phyloP scores from a whole-genome alignment of 2,329 filamentous ascomycete species.

The Venturia pyrina region DNA sequence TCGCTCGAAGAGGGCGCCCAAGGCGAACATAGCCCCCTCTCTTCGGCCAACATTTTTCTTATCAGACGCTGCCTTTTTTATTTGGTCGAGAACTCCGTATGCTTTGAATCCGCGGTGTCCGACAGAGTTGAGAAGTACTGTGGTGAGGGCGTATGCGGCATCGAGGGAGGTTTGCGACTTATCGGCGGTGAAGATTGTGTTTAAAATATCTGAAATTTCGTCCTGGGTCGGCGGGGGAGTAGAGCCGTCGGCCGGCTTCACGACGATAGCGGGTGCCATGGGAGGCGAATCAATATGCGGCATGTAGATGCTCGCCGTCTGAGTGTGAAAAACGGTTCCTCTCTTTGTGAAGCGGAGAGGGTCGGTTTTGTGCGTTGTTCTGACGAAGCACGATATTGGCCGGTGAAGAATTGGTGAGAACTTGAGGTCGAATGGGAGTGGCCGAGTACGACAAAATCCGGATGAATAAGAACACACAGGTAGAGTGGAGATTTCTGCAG shows the following conservation, averaged over 20 bases:
- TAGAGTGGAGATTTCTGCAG: constrained; percentile 3
- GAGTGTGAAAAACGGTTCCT: not conserved
- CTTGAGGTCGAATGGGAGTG: not conserved
- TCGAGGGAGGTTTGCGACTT: constrained; percentile 49
- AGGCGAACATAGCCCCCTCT: constrained; percentile 88
- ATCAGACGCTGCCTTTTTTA: constrained; percentile 72
- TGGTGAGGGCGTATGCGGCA: constrained; percentile 54
- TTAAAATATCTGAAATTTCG: constrained; percentile 34
- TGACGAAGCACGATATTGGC: not conserved
- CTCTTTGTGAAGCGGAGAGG: not conserved
- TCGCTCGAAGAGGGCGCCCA: constrained; percentile 87
- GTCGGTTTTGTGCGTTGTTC: not conserved
- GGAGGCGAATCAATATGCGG: constrained; percentile 42
- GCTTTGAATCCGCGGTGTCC: constrained; percentile 52
- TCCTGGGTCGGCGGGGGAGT: constrained; percentile 34
- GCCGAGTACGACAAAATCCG: not conserved
- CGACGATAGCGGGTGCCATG: constrained; percentile 36
- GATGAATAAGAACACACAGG: not conserved
- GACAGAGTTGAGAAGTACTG: constrained; percentile 53
- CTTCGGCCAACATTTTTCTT: constrained; percentile 84
- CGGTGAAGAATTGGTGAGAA: not conserved
- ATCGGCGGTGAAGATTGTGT: constrained; percentile 38
- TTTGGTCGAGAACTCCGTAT: constrained; percentile 53
- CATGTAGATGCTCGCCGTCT: constrained; percentile 23
- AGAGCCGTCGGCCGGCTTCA: constrained; percentile 31